A percentile compares a stretch with the other conserved stretches of the same genome.
These are phyloP conservation scores for Trichopus zeylanicus DNA, from an alignment of 116 monocot species.

Conservation along the genomic window DNA sequence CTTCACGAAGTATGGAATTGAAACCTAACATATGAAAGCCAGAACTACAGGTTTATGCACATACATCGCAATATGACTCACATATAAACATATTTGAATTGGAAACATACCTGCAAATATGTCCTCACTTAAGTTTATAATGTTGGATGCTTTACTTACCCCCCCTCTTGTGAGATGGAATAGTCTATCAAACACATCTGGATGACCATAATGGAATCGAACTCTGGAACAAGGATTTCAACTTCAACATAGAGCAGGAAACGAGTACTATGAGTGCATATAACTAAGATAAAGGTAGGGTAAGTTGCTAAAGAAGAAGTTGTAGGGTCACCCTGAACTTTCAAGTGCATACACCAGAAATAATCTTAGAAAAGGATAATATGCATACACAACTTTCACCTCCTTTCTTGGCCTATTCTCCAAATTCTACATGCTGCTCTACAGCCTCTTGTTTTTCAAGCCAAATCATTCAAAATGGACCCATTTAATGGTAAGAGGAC, in stretches of 20 bases:
- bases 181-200: conserved; percentile 39
- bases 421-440: no score
- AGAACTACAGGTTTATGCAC: background rate
- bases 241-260: no score
- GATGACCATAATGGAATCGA: conserved; percentile 44
- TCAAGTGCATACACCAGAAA: no score
- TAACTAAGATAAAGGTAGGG: no score
- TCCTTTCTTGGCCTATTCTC: no score
- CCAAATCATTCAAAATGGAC: no score
- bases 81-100: background rate
- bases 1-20: conserved; percentile 32
- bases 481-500: no score
- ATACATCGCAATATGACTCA: background rate
- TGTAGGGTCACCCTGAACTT: no score
- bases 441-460: no score
- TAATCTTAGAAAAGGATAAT: no score
- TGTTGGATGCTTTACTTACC: conserved; percentile 30
- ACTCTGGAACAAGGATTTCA: conserved; percentile 16
- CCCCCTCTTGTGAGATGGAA: conserved; percentile 40
- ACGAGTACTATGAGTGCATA: conserved; percentile 1
- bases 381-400: no score
- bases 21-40: conserved; percentile 22
- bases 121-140: conserved; percentile 37
- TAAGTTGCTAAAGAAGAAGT: no score
- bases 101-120: conserved; percentile 26